A percentile compares a stretch with the other conserved stretches of the same genome.
phyloP scores from a whole-genome alignment of 768 basidiomycete species.

The Pleurotus salmoneostramineus region DNA sequence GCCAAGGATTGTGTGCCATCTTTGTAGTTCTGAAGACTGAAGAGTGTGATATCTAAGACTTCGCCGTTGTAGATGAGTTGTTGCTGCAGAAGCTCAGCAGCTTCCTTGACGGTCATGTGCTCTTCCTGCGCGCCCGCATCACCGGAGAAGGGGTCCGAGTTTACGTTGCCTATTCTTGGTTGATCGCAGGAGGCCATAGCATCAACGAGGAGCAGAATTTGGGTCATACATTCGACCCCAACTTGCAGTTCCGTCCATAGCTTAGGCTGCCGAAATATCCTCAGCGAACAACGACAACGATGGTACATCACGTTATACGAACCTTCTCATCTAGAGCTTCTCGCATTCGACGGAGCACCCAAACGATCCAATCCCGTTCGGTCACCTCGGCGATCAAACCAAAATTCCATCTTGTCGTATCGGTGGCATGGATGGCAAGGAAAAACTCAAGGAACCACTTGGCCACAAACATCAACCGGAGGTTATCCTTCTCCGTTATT shows the following conservation, averaged over 20 bases:
- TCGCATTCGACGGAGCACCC: slow-evolving; percentile 88
- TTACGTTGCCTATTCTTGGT: slow-evolving; percentile 31
- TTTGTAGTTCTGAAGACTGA: slow-evolving; percentile 74
- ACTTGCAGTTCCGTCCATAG: slow-evolving; percentile 93
- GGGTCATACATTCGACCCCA: slow-evolving; percentile 90
- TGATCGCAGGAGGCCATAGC: slow-evolving; percentile 57
- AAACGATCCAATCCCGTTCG: slow-evolving; percentile 83
- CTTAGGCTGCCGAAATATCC: slow-evolving; percentile 61
- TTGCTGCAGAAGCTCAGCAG: slow-evolving; percentile 78
- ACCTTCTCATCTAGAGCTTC: slow-evolving; percentile 92
- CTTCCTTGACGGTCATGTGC: slow-evolving; percentile 46
- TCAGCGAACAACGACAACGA: slow-evolving; percentile 1
- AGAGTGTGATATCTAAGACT: slow-evolving; percentile 83
- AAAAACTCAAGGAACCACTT: slow-evolving; percentile 96
- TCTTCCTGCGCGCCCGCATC: slow-evolving; percentile 13
- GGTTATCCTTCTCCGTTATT: slow-evolving; percentile 92
- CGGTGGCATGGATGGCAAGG: slow-evolving; percentile 46
- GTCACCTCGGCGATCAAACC: slow-evolving; percentile 81
- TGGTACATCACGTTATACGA: slow-evolving; percentile 14
- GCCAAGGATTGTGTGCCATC: slow-evolving; percentile 73
- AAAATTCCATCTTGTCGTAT: slow-evolving; percentile 52
- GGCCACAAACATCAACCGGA: slow-evolving; percentile 80
- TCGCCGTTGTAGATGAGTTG: slow-evolving; percentile 96
- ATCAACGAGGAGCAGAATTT: slow-evolving; percentile 87
- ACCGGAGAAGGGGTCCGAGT: slow-evolving; percentile 7